phyloP scores from a whole-genome alignment of 495 filamentous ascomycete genomes.

The Hypoxylon fragiforme region DNA sequence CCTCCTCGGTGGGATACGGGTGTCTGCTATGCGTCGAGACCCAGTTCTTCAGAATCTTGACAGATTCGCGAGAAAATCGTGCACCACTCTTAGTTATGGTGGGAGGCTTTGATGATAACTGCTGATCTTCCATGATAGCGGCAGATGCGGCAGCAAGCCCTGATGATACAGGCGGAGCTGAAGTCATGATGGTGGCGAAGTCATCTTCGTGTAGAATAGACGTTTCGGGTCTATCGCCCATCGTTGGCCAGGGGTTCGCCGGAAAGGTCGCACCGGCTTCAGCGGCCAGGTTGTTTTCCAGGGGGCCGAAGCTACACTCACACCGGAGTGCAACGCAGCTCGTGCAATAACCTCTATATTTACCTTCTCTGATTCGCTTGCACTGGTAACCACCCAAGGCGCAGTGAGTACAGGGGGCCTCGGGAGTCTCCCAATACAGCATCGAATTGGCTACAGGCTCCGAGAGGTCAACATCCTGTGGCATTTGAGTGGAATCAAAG shows the following conservation, averaged over 20 bases:
- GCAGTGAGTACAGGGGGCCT: slow-evolving; percentile 71
- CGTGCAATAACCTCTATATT: slow-evolving; percentile 70
- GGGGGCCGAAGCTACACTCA: slow-evolving; percentile 66
- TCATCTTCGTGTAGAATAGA: slow-evolving; percentile 52
- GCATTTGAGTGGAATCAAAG: slow-evolving; percentile 39
- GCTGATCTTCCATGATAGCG: slow-evolving; percentile 41
- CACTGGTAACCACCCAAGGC: slow-evolving; percentile 69
- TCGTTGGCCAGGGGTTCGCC: slow-evolving; percentile 48
- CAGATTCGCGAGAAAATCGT: slow-evolving; percentile 70
- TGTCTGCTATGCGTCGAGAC: slow-evolving; percentile 71
- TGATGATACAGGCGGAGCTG: slow-evolving; percentile 54
- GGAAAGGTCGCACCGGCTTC: slow-evolving; percentile 41
- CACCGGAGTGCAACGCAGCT: slow-evolving; percentile 76
- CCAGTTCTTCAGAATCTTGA: slow-evolving; percentile 79
- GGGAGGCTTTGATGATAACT: slow-evolving; percentile 24
- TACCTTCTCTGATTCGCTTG: slow-evolving; percentile 70
- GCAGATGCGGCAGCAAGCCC: no score
- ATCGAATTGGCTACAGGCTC: slow-evolving; percentile 31
- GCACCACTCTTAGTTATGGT: slow-evolving; percentile 53
- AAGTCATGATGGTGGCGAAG: slow-evolving; percentile 43
- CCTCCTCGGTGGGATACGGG: slow-evolving; percentile 79
- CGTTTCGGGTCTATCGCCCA: slow-evolving; percentile 49
- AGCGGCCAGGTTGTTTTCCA: slow-evolving; percentile 32
- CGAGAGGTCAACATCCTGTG: slow-evolving; percentile 21
- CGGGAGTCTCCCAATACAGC: slow-evolving; percentile 45